Conservation (phyloP, 2,329 filamentous ascomycete species). For the Apiospora saccharicola region DNA sequence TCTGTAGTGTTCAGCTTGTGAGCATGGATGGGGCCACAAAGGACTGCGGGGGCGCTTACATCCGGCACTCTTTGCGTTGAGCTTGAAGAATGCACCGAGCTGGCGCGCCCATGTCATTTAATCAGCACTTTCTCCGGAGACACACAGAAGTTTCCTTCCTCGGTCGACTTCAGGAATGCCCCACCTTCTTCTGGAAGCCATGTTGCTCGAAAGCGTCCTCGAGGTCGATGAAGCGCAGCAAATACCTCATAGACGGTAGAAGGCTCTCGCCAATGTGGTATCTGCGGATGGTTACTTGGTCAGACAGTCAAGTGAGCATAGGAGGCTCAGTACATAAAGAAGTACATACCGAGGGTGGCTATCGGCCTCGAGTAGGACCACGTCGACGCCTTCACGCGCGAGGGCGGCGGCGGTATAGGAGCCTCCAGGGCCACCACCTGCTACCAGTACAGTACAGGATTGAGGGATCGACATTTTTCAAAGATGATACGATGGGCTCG, state of each 20-base stretch:
- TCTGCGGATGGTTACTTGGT: conserved; percentile 26
- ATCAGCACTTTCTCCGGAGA: no score
- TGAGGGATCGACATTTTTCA: conserved; percentile 33
- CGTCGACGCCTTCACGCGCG: conserved; percentile 53
- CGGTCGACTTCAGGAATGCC: conserved; percentile 40
- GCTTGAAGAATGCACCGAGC: conserved; percentile 44
- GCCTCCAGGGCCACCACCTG: conserved; percentile 54
- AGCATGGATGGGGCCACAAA: no score
- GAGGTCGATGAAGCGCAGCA: conserved; percentile 53
- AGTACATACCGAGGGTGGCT: conserved; percentile 46
- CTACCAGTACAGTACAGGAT: conserved; percentile 47
- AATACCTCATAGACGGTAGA: conserved; percentile 49
- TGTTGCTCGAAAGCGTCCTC: conserved; percentile 48
- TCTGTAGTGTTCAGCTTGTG: conserved; percentile 35
- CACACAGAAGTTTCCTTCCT: no score
- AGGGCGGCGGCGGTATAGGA: conserved; percentile 53
- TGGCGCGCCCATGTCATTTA: no score
- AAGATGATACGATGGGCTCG: not conserved
- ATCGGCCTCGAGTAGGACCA: conserved; percentile 53
- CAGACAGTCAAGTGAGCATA: not conserved
- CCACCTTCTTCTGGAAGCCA: conserved; percentile 51
- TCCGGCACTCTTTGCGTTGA: not conserved
- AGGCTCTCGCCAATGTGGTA: conserved; percentile 50
- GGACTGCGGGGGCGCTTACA: no score
- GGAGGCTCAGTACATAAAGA: not conserved